Conservation (phyloP, 306 rosid genomes). For the Crotalaria pallida region DNA sequence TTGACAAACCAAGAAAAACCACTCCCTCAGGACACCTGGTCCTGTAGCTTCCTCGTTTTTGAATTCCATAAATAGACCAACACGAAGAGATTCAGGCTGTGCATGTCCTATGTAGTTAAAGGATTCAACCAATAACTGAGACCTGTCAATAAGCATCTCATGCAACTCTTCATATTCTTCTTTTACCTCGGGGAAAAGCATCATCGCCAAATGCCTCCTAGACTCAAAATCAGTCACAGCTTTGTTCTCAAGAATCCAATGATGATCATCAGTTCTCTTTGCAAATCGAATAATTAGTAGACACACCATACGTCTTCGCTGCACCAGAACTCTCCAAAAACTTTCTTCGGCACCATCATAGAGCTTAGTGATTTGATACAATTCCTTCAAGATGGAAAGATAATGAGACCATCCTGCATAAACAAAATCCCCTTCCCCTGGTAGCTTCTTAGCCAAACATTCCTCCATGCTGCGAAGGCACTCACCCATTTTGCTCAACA, state of each 20-base stretch:
- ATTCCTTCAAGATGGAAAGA: constrained; percentile 52
- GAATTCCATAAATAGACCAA: constrained; percentile 64
- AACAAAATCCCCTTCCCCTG: constrained; percentile 9
- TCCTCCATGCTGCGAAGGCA: constrained; percentile 49
- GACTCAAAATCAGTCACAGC: constrained; percentile 50
- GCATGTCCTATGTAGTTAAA: constrained; percentile 56
- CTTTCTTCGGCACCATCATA: constrained; percentile 45
- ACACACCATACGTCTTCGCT: constrained; percentile 32
- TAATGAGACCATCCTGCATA: constrained; percentile 44
- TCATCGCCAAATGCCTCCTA: constrained; percentile 71
- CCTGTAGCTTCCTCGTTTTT: constrained; percentile 87
- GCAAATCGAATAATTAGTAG: constrained; percentile 39
- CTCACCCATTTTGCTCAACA: constrained; percentile 44
- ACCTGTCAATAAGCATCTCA: constrained; percentile 81
- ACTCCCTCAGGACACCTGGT: constrained; percentile 83
- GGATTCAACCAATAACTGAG: constrained; percentile 63
- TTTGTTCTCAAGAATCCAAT: constrained; percentile 60
- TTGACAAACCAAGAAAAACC: constrained; percentile 78
- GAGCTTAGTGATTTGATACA: constrained; percentile 45
- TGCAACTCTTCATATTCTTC: constrained; percentile 59
- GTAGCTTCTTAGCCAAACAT: constrained; percentile 32
- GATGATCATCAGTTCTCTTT: constrained; percentile 39
- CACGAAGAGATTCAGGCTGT: constrained; percentile 40
- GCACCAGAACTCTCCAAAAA: constrained; percentile 46
- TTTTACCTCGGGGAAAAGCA: constrained; percentile 56